A percentile compares a stretch with the other conserved stretches of the same genome.
These are phyloP conservation scores for Stephanodiscus minutulus DNA, from an alignment of 108 stramenopile species.

Conservation along the genomic window DNA sequence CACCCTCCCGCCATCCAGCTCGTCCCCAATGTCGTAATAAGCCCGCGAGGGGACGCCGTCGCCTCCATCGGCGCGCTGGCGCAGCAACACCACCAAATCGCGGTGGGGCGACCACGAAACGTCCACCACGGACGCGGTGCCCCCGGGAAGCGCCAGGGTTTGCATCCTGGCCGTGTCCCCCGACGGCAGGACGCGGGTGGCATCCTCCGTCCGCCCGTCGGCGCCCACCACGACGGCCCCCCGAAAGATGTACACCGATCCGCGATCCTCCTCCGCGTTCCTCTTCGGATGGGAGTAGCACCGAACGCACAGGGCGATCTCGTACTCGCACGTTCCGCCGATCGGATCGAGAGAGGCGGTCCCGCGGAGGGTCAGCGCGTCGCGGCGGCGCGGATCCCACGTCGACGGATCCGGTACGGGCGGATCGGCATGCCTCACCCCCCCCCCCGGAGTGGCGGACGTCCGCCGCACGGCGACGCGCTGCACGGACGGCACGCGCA, in stretches of 20 bases:
- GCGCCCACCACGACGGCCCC: constrained; percentile 10
- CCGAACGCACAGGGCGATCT: constrained; percentile 25
- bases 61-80: neutral
- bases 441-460: neutral
- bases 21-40: constrained; percentile 10
- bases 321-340: constrained; percentile 12
- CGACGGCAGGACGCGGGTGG: constrained; percentile 1
- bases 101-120: constrained; percentile 24
- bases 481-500: constrained; percentile 37
- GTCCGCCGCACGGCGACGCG: constrained; percentile 2
- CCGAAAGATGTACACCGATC: constrained; percentile 10
- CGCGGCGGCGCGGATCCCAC: constrained; percentile 11
- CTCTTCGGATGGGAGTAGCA: constrained; percentile 11
- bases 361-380: constrained; percentile 16
- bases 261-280: neutral
- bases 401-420: constrained; percentile 16
- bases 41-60: neutral
- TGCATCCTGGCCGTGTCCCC: constrained; percentile 13
- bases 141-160: constrained; percentile 18
- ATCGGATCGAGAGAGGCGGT: neutral
- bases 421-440: constrained; percentile 19
- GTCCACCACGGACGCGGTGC: constrained; percentile 24
- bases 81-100: constrained; percentile 32
- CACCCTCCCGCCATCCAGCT: neutral
- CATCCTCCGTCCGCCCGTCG: constrained; percentile 3